Evolutionary conservation across 306 rosid genomes (phyloP).

Genomic region (Inga laurina): DNA sequence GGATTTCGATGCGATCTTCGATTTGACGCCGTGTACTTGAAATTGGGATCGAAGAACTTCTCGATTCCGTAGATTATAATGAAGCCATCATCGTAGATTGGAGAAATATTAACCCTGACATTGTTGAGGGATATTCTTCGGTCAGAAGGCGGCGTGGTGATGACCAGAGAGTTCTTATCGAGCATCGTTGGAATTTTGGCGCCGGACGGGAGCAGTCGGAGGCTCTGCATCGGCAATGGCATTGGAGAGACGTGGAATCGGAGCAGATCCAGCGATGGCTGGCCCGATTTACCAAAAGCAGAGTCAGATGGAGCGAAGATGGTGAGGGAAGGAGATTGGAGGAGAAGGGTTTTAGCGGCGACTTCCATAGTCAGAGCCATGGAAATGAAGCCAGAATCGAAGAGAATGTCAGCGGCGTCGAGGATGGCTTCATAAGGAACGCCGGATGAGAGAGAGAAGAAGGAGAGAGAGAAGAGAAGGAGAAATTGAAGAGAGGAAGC

Average conservation of each 20-base stretch:
- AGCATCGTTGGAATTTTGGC: constrained; percentile 68
- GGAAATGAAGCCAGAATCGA: constrained; percentile 66
- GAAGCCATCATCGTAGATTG: constrained; percentile 65
- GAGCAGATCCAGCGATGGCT: constrained; percentile 77
- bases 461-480: constrained; percentile 24
- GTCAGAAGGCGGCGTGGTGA: constrained; percentile 49
- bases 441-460: constrained; percentile 41
- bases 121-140: constrained; percentile 47
- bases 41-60: constrained; percentile 57
- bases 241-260: constrained; percentile 62
- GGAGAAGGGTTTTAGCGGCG: constrained; percentile 46
- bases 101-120: constrained; percentile 39
- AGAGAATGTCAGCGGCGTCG: constrained; percentile 72
- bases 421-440: constrained; percentile 48
- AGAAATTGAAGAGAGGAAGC: constrained; percentile 36
- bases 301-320: constrained; percentile 80
- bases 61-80: constrained; percentile 60
- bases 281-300: constrained; percentile 65
- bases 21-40: constrained; percentile 22
- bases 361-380: constrained; percentile 76
- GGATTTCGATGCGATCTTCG: constrained; percentile 16
- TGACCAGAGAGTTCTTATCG: constrained; percentile 44
- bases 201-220: constrained; percentile 61
- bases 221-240: constrained; percentile 46
- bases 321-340: constrained; percentile 62